Conservation (phyloP, 2,329 filamentous ascomycete species). For the Drechslerella coelobrocha region DNA sequence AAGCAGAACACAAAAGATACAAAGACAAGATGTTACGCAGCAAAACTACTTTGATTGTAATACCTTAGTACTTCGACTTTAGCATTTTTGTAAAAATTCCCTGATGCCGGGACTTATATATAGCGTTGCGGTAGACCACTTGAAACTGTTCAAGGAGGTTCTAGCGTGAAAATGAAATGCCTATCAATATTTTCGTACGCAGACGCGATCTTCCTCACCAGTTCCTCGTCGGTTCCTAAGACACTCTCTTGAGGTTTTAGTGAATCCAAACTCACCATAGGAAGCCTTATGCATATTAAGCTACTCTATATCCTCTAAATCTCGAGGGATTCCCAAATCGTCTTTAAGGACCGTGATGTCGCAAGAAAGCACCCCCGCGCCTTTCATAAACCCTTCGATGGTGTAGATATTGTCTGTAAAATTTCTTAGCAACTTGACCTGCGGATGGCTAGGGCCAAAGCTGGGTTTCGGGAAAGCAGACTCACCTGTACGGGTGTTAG, state of each 20-base stretch:
- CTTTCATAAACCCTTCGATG: slow-evolving; percentile 52
- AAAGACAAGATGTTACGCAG: background rate
- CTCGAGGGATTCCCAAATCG: slow-evolving; percentile 31
- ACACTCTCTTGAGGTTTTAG: no score
- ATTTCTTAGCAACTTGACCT: background rate
- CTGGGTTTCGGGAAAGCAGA: background rate
- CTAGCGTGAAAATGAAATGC: no score
- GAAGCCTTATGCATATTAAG: background rate
- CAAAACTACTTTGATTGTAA: background rate
- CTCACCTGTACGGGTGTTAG: slow-evolving; percentile 52
- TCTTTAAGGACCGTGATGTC: slow-evolving; percentile 29
- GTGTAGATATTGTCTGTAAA: slow-evolving; percentile 53
- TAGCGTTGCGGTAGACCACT: no score
- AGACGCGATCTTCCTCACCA: no score
- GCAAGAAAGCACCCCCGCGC: slow-evolving; percentile 30
- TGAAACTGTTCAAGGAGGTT: no score
- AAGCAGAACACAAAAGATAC: background rate
- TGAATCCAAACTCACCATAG: no score
- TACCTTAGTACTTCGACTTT: no score
- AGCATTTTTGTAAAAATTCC: background rate
- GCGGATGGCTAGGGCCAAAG: background rate
- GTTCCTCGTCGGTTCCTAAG: no score
- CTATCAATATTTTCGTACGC: no score
- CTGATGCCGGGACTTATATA: no score
- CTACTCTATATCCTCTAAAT: slow-evolving; percentile 42